Evolutionary conservation across 1,139 yeast species (phyloP).

Genomic region (Lodderomyces jiufengensis): DNA sequence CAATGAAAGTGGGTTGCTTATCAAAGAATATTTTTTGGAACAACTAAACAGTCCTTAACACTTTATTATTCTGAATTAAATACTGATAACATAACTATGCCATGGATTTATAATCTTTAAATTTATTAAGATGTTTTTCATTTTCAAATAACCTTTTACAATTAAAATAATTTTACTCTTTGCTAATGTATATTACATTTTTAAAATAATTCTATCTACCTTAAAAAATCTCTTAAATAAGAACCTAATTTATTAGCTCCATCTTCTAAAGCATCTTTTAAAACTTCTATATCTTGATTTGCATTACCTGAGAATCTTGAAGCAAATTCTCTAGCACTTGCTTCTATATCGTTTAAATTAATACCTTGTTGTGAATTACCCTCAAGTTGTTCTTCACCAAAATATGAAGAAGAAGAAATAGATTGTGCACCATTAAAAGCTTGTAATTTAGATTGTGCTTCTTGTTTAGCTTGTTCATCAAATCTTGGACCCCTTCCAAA

Average conservation of each 20-base stretch:
- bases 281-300: conserved; percentile 81
- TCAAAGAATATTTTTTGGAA: too few relatives aligned
- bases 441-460: conserved; percentile 76
- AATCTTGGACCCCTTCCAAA: conserved; percentile 83
- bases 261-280: conserved; percentile 90
- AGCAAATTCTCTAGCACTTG: conserved; percentile 65
- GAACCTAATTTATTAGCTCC: conserved; percentile 89
- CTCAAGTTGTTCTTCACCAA: conserved; percentile 64
- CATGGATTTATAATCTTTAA: too few relatives aligned
- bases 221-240: conserved; percentile 77
- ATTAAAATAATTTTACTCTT: too few relatives aligned
- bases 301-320: conserved; percentile 68
- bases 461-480: conserved; percentile 74
- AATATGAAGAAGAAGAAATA: conserved; percentile 88
- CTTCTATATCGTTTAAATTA: conserved; percentile 42
- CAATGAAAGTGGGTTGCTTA: too few relatives aligned
- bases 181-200: too few relatives aligned
- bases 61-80: too few relatives aligned
- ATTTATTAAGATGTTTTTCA: too few relatives aligned
- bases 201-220: conserved; percentile 30
- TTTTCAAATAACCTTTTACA: too few relatives aligned
- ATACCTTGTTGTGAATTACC: conserved; percentile 22
- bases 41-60: too few relatives aligned
- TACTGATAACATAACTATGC: too few relatives aligned
- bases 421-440: conserved; percentile 82